phyloP scores from a whole-genome alignment of 129 eudicot genomes.

The Lonicera japonica region DNA sequence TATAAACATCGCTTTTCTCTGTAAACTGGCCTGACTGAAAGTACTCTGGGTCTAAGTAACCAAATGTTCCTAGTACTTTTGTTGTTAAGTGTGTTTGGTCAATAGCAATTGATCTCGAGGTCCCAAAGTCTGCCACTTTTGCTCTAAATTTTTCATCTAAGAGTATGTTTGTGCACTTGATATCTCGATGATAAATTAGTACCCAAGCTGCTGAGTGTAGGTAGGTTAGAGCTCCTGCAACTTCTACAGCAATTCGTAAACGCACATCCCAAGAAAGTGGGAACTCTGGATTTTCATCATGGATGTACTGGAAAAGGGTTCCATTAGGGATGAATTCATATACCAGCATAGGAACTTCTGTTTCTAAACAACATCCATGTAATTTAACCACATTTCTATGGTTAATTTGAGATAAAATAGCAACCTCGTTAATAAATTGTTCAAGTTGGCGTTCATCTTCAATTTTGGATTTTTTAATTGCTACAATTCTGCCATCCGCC shows the following conservation, averaged over 20 bases:
- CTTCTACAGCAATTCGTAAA: slow-evolving; percentile 21
- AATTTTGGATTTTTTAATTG: slow-evolving; percentile 21
- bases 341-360: slow-evolving; percentile 25
- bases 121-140: slow-evolving; percentile 29
- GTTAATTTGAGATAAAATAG: slow-evolving; percentile 19
- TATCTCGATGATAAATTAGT: slow-evolving; percentile 29
- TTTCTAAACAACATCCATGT: slow-evolving; percentile 30
- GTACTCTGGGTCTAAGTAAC: slow-evolving; percentile 32
- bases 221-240: slow-evolving; percentile 24
- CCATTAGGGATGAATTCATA: slow-evolving; percentile 34
- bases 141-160: slow-evolving; percentile 27
- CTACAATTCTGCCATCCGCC: slow-evolving; percentile 21
- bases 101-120: slow-evolving; percentile 16
- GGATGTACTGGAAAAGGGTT: slow-evolving; percentile 23
- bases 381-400: slow-evolving; percentile 30
- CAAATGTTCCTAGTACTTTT: slow-evolving; percentile 26
- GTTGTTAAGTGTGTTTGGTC: slow-evolving; percentile 29
- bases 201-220: slow-evolving; percentile 21
- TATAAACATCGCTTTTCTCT: slow-evolving; percentile 25
- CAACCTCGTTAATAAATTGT: slow-evolving; percentile 26
- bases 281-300: background rate
- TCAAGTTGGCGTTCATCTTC: slow-evolving; percentile 14
- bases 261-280: slow-evolving; percentile 18
- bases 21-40: slow-evolving; percentile 24
- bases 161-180: slow-evolving; percentile 24